phyloP scores from a whole-genome alignment of 148 eudicot genomes.

The Salicornia ramosissima region DNA sequence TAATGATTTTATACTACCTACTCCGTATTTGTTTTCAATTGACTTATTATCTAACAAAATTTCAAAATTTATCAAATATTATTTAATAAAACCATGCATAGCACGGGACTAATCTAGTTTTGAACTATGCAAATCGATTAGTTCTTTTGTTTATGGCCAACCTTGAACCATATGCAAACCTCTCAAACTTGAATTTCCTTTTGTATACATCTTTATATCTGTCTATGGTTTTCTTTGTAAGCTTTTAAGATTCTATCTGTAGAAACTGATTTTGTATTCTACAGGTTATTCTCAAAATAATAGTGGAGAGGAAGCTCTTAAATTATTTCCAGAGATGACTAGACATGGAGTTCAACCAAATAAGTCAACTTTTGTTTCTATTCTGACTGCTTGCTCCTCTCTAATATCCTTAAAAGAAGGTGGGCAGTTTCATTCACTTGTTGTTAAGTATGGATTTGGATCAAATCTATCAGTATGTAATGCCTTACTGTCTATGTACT shows the following conservation, averaged over 20 bases:
- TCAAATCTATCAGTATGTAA: conserved; percentile 29
- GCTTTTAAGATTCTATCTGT: background rate
- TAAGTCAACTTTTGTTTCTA: conserved; percentile 32
- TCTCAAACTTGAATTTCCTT: too few species aligned
- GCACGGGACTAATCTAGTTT: too few species aligned
- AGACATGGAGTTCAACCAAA: conserved; percentile 31
- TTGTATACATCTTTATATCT: background rate
- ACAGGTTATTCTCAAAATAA: conserved; percentile 40
- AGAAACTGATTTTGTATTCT: background rate
- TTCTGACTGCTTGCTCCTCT: conserved; percentile 36
- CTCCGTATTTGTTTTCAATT: too few species aligned
- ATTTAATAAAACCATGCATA: too few species aligned
- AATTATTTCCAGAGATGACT: conserved; percentile 28
- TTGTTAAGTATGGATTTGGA: conserved; percentile 26
- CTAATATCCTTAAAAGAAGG: conserved; percentile 35
- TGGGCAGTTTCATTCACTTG: conserved; percentile 26
- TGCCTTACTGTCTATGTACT: conserved; percentile 39
- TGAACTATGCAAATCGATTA: background rate
- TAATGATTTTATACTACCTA: too few species aligned
- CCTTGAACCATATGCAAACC: background rate
- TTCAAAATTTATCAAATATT: too few species aligned
- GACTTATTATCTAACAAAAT: too few species aligned
- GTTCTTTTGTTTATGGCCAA: background rate
- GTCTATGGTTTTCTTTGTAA: background rate
- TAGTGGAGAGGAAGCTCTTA: conserved; percentile 31